Conservation (phyloP, 2,329 filamentous ascomycete genomes). For the Didymella lethalis region DNA sequence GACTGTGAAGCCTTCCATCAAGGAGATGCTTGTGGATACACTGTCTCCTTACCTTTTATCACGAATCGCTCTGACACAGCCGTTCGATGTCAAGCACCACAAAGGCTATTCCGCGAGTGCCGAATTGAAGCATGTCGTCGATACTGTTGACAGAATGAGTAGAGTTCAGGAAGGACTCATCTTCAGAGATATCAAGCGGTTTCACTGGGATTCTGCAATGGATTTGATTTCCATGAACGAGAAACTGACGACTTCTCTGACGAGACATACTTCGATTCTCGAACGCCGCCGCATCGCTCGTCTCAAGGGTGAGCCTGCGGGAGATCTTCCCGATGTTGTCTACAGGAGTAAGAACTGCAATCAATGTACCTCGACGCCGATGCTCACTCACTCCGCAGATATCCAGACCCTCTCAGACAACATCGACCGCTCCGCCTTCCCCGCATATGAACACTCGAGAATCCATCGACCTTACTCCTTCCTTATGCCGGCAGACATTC, state of each 20-base stretch:
- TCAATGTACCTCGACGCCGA: background rate
- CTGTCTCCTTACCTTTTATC: slow-evolving; percentile 42
- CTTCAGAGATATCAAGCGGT: slow-evolving; percentile 35
- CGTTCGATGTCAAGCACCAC: slow-evolving; percentile 41
- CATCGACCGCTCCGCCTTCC: slow-evolving; percentile 38
- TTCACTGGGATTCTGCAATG: slow-evolving; percentile 41
- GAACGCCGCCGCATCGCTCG: slow-evolving; percentile 45
- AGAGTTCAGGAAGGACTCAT: slow-evolving; percentile 36
- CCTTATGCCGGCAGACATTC: slow-evolving; percentile 27
- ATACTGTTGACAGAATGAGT: slow-evolving; percentile 42
- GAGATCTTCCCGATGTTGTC: slow-evolving; percentile 29
- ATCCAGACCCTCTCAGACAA: slow-evolving; percentile 36
- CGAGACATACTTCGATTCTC: slow-evolving; percentile 43
- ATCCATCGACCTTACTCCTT: slow-evolving; percentile 13
- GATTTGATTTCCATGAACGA: slow-evolving; percentile 36
- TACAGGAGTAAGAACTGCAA: slow-evolving; percentile 28
- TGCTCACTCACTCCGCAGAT: slow-evolving; percentile 29
- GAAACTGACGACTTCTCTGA: slow-evolving; percentile 39
- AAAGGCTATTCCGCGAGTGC: slow-evolving; percentile 40
- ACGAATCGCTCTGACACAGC: slow-evolving; percentile 45
- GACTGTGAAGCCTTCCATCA: slow-evolving; percentile 32
- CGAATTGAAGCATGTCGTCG: slow-evolving; percentile 40
- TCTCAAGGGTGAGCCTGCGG: slow-evolving; percentile 36
- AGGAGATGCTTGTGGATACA: slow-evolving; percentile 48
- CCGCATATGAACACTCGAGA: slow-evolving; percentile 28